Conservation (phyloP, 2,329 filamentous ascomycete genomes). For the Sporothrix humicola region DNA sequence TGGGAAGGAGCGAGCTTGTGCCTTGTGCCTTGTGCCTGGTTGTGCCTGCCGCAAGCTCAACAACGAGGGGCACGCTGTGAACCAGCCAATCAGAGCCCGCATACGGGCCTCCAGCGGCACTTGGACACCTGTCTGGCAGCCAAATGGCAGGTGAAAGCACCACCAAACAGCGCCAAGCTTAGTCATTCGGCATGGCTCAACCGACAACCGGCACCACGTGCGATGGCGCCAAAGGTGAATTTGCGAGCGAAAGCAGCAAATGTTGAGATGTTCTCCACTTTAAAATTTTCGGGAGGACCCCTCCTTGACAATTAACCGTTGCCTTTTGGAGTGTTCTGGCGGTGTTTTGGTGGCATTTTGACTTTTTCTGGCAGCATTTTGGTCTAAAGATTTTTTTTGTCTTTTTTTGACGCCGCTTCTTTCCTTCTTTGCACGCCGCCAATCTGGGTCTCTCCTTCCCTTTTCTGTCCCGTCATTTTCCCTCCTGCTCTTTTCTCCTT, state of each 20-base stretch:
- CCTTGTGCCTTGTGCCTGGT: no score
- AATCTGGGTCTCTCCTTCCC: constrained; percentile 19
- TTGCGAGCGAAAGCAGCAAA: constrained; percentile 14
- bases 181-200: constrained; percentile 28
- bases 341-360: no score
- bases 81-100: no score
- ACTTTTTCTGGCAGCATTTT: no score
- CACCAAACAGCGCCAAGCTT: neutral
- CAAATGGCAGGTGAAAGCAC: neutral
- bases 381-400: no score
- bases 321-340: neutral
- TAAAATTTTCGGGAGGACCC: constrained; percentile 33
- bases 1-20: no score
- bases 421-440: neutral
- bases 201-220: constrained; percentile 34
- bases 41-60: no score
- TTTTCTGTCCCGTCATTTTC: neutral
- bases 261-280: constrained; percentile 18
- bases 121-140: no score
- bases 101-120: no score
- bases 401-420: no score
- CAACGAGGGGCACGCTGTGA: no score
- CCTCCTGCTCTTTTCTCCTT: constrained; percentile 12
- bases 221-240: constrained; percentile 31
- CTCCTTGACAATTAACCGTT: constrained; percentile 26